Evolutionary conservation across 2,329 filamentous ascomycete species (phyloP).

Genomic region (Blastomyces gilchristii): DNA sequence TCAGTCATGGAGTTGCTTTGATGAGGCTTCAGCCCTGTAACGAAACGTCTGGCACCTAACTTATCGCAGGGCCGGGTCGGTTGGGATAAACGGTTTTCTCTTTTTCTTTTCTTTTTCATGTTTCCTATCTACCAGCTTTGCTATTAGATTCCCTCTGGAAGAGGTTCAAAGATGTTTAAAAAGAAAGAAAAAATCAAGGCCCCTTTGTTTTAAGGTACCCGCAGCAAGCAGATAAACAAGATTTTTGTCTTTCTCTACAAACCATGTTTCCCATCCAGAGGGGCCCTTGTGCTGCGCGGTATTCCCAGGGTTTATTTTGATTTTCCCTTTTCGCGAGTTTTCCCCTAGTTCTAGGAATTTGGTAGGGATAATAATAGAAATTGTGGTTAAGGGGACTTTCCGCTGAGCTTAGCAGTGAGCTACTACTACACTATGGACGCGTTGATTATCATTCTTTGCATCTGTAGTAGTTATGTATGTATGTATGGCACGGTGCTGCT

Average conservation of each 20-base stretch:
- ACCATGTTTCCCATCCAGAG: neutral
- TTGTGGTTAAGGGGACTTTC: neutral
- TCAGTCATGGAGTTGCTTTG: neutral
- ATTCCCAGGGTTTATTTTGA: neutral
- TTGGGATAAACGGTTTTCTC: neutral
- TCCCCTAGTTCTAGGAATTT: neutral
- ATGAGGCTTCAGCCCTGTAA: neutral
- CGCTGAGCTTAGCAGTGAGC: neutral
- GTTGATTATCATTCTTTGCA: neutral
- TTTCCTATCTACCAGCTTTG: neutral
- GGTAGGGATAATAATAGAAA: neutral
- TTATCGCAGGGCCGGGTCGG: neutral
- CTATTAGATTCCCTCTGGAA: no score
- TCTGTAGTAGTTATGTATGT: neutral
- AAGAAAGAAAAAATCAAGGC: no score
- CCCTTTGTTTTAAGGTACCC: neutral
- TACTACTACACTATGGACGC: neutral
- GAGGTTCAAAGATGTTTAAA: no score
- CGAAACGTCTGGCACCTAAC: neutral
- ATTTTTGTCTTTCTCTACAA: neutral
- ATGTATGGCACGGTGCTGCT: neutral
- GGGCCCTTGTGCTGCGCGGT: neutral
- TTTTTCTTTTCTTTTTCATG: no score
- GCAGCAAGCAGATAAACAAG: neutral
- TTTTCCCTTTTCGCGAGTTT: neutral